Evolutionary conservation across 2,329 filamentous ascomycete genomes (phyloP), one percentile per base, ranked within the genome.

Genomic region (Gremmenia infestans): DNA sequence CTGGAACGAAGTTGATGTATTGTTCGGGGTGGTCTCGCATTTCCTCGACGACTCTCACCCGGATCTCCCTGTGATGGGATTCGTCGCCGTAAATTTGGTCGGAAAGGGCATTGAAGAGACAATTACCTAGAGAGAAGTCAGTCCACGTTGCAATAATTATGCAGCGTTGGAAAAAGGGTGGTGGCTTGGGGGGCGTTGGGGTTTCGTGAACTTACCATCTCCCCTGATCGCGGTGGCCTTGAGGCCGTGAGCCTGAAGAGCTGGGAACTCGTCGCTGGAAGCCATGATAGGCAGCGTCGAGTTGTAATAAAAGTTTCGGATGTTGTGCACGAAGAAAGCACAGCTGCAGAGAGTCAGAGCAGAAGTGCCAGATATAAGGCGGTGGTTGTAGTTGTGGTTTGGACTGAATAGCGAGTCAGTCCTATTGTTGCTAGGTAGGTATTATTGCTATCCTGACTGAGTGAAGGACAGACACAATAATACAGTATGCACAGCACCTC

Each of bases 61-160:
- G 83, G 64, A 89, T 83, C 63, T 81, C 74, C 53, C 73, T 68
- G 66, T 84, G 81, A 60, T 79, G 74, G 57, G 76, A 73, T 65
- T 84, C 80, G 65, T 80, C 72, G 60, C 83, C 85, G 67, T 82
- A 86, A 52, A 88, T 70, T 73, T 88, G 83, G 68, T 87, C 83
- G 60, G 82, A 84, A 40, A 87, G 75, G 59, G 83, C 83, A 70
- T 84, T 82, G 73, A 87, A 88, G 39, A 88, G 78, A 70, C 85
- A 88, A 73, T 87, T 87, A 63, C 84, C 85, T 87, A 62, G 43
- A 56, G 32, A 60, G 57, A 68, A 43, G 43, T 59, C 58, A 58
- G 60, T 46, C 28, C 45, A 36, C 52, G 55, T 56, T 48, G 40
- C 9, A 46, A 28, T 11, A 50, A 53, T 8, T 48, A 46, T 40